Evolutionary conservation across 371 early-diverging fungal genomes (phyloP).

Genomic region (Saksenaea oblongispora): DNA sequence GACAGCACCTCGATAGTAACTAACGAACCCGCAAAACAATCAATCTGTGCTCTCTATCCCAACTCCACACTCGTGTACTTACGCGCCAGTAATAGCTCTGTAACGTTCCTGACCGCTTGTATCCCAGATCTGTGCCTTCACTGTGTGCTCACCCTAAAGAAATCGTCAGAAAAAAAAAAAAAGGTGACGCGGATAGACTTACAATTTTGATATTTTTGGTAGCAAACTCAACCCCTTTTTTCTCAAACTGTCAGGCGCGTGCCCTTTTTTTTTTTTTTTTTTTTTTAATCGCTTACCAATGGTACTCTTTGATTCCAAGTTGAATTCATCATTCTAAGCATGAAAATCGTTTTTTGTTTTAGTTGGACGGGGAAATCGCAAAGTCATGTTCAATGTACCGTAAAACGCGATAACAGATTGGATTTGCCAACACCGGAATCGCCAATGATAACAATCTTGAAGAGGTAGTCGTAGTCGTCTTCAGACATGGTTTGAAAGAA

Average conservation of each 20-base stretch:
- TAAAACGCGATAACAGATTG: slow-evolving; percentile 93
- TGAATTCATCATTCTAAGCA: slow-evolving; percentile 80
- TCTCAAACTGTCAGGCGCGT: background rate
- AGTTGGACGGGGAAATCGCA: background rate
- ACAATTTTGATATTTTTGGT: slow-evolving; percentile 51
- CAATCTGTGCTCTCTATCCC: background rate
- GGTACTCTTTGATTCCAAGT: slow-evolving; percentile 96
- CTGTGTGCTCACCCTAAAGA: slow-evolving; percentile 16
- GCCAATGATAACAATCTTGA: slow-evolving; percentile 51
- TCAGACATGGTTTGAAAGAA: slow-evolving; percentile 27
- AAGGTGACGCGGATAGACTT: slow-evolving; percentile 3
- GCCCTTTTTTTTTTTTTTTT: background rate
- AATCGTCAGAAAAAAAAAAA: background rate
- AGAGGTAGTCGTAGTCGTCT: slow-evolving; percentile 53
- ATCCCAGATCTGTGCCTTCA: slow-evolving; percentile 93
- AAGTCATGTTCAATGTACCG: slow-evolving; percentile 38
- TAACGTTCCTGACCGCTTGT: slow-evolving; percentile 86
- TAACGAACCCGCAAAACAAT: background rate
- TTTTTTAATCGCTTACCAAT: slow-evolving; percentile 65
- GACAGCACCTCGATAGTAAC: slow-evolving; percentile 50
- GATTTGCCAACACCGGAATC: slow-evolving; percentile 96
- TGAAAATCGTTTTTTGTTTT: background rate
- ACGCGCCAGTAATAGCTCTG: slow-evolving; percentile 73
- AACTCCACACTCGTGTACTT: slow-evolving; percentile 24
- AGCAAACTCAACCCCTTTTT: slow-evolving; percentile 57